Percentiles rank a stretch among this genome's conserved stretches.
Evolutionary conservation across 2,329 filamentous ascomycete species (phyloP).

Genomic region (Zymoseptoria pseudotritici): DNA sequence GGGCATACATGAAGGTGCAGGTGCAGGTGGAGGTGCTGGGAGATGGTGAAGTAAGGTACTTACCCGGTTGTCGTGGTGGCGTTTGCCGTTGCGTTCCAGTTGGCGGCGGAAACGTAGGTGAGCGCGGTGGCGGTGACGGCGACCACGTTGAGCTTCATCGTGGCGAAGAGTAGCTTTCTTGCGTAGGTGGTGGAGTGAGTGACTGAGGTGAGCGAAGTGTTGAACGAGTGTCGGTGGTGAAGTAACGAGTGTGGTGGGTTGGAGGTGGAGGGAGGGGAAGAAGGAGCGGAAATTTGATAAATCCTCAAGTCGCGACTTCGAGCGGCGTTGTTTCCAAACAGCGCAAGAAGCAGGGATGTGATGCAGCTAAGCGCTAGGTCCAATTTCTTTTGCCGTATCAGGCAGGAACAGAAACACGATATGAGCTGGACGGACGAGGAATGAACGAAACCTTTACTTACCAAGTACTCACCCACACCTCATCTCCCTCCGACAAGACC

Average conservation of each 20-base stretch:
- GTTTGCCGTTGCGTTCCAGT: neutral
- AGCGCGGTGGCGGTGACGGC: neutral
- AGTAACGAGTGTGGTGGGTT: neutral
- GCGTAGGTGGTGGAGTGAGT: neutral
- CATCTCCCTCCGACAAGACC: neutral
- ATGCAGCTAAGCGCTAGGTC: neutral
- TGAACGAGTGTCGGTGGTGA: neutral
- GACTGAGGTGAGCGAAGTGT: neutral
- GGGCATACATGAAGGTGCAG: neutral
- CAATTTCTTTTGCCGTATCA: neutral
- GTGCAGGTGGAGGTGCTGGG: conserved; percentile 1
- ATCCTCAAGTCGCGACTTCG: neutral
- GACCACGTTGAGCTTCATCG: neutral
- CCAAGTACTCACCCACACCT: neutral
- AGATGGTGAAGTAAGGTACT: conserved; percentile 4
- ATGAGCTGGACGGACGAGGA: neutral
- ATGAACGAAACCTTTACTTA: neutral
- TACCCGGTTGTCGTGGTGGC: conserved; percentile 5
- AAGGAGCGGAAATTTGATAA: neutral
- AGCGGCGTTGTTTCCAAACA: neutral
- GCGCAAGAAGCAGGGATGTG: neutral
- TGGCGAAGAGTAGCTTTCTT: neutral
- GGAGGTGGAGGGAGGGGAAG: neutral
- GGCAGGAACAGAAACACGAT: neutral
- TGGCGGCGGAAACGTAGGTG: neutral